phyloP scores from a whole-genome alignment of 306 rosid genomes.

The Betula pendula region DNA sequence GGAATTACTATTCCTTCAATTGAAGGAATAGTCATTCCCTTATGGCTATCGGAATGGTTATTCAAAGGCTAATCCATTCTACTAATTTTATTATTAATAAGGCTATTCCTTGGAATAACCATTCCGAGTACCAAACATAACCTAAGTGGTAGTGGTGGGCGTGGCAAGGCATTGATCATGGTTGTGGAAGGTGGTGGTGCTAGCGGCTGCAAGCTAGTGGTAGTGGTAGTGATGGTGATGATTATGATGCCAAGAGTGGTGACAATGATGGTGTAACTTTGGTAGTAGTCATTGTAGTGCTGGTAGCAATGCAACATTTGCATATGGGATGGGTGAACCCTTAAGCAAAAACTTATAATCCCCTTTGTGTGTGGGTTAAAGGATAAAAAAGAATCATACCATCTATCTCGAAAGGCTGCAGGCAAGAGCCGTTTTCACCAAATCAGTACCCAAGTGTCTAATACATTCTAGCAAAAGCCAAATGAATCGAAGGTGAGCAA shows the following conservation, averaged over 20 bases:
- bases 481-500: background rate
- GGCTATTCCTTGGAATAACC: no score
- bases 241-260: background rate
- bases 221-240: background rate
- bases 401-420: background rate
- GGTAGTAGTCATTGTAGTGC: background rate
- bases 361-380: constrained; percentile 1
- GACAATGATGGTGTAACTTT: background rate
- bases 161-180: background rate
- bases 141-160: background rate
- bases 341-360: background rate
- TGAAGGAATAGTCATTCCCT: no score
- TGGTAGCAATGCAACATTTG: background rate
- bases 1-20: no score
- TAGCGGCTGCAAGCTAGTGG: background rate
- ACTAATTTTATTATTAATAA: no score
- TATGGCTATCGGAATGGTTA: no score
- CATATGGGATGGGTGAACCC: background rate
- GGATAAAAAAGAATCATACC: constrained; percentile 6
- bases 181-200: background rate
- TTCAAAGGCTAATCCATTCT: no score
- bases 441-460: background rate
- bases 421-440: background rate
- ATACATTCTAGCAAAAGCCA: background rate
- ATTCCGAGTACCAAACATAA: no score